These are phyloP conservation scores for Pouteria glomerata DNA, from an alignment of 148 eudicot species.

Conservation along the genomic window DNA sequence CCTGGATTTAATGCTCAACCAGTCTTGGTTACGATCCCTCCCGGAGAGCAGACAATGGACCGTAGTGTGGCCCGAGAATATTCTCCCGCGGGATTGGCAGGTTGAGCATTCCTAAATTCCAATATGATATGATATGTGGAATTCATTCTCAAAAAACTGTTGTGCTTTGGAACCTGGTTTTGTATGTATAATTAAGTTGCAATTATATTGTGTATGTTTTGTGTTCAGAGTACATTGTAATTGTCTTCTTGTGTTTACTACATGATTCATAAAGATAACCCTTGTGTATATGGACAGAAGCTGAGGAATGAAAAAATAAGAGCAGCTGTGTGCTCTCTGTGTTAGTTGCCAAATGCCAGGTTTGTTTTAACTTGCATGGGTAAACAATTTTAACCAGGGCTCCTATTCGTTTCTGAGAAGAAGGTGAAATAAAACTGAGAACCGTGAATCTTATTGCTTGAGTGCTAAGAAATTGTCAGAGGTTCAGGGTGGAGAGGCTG, in stretches of 20 bases:
- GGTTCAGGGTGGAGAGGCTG: too few relatives aligned
- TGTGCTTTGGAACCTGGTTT: neutral
- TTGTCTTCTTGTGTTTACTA: neutral
- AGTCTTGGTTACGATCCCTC: slow-evolving; percentile 61
- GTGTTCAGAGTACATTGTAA: neutral
- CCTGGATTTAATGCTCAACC: slow-evolving; percentile 69
- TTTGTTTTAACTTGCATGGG: neutral
- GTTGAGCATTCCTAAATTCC: neutral
- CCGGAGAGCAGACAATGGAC: slow-evolving; percentile 70
- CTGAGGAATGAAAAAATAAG: neutral
- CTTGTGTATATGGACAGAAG: neutral
- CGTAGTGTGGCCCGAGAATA: slow-evolving; percentile 30
- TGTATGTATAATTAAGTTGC: neutral
- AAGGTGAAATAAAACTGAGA: neutral
- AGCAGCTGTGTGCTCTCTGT: too few relatives aligned
- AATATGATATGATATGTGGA: neutral
- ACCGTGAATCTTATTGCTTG: too few relatives aligned
- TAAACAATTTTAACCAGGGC: neutral
- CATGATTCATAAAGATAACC: neutral
- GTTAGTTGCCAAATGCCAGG: neutral
- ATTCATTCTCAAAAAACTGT: neutral
- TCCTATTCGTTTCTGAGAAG: neutral
- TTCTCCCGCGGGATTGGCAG: slow-evolving; percentile 5
- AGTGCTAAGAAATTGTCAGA: too few relatives aligned
- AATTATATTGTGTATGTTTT: neutral